phyloP scores from a whole-genome alignment of 2,329 filamentous ascomycete species.

The Dendrostoma leiphaemia region DNA sequence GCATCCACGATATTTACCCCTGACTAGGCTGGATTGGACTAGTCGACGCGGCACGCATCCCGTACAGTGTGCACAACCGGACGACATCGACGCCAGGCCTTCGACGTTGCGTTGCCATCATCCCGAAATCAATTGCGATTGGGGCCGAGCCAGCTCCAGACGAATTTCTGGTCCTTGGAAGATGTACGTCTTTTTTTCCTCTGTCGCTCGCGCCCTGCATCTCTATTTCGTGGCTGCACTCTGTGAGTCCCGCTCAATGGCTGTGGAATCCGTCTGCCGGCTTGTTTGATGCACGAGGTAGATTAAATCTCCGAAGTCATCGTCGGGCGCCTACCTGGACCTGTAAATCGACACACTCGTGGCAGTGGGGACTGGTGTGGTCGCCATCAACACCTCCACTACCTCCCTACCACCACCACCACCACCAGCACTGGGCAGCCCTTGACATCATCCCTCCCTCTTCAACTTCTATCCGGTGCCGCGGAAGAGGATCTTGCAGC shows the following conservation, averaged over 20 bases:
- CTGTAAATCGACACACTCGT: neutral
- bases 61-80: too few relatives aligned
- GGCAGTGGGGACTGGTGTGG: neutral
- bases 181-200: slow-evolving; percentile 9
- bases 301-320: slow-evolving; percentile 19
- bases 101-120: neutral
- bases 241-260: slow-evolving; percentile 5
- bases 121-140: neutral
- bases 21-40: slow-evolving; percentile 15
- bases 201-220: neutral
- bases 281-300: slow-evolving; percentile 12
- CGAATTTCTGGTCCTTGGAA: neutral
- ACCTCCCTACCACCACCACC: neutral
- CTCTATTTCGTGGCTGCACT: neutral
- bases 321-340: neutral
- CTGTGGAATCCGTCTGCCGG: slow-evolving; percentile 5
- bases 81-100: neutral
- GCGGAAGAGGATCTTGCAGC: too few relatives aligned
- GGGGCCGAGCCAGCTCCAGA: neutral
- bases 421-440: too few relatives aligned
- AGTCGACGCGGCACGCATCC: neutral
- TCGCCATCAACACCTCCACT: neutral
- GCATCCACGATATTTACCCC: slow-evolving; percentile 14
- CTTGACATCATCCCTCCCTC: too few relatives aligned
- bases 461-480: too few relatives aligned